Percentiles rank a stretch among this genome's conserved stretches.
Conservation (phyloP, 2,329 filamentous ascomycete genomes). For the Fusarium incarnatum region DNA sequence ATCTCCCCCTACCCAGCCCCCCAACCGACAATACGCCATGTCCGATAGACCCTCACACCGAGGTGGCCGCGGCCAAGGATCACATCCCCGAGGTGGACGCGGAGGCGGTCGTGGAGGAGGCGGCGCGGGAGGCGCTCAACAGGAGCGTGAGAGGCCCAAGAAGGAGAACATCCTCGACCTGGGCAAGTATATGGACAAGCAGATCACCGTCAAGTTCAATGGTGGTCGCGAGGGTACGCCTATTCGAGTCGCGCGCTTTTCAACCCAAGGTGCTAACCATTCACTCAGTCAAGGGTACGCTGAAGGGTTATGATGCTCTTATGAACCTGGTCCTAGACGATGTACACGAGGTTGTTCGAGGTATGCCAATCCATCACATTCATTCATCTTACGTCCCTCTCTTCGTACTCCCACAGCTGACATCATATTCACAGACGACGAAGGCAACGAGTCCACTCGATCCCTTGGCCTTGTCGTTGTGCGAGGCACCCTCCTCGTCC, state of each 20-base stretch:
- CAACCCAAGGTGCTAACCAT: conserved; percentile 16
- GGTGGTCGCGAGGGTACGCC: conserved; percentile 85
- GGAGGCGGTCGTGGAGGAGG: conserved; percentile 61
- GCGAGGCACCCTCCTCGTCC: conserved; percentile 89
- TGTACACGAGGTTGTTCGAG: conserved; percentile 88
- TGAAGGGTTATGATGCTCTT: conserved; percentile 96
- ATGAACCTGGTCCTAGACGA: conserved; percentile 99
- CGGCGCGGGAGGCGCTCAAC: conserved; percentile 56
- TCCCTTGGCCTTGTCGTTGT: conserved; percentile 89
- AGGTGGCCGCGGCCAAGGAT: conserved; percentile 58
- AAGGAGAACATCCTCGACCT: conserved; percentile 99
- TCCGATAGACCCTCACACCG: conserved; percentile 63
- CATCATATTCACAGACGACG: conserved; percentile 75
- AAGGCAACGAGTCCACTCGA: conserved; percentile 86
- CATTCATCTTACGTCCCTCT: not conserved
- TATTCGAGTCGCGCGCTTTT: not conserved
- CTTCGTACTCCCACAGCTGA: conserved; percentile 6
- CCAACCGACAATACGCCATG: conserved; percentile 53
- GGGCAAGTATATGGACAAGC: conserved; percentile 96
- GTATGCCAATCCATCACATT: conserved; percentile 60
- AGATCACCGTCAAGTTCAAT: conserved; percentile 95
- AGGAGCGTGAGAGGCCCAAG: conserved; percentile 81
- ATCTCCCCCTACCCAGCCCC: conserved; percentile 10
- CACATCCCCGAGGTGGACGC: conserved; percentile 57
- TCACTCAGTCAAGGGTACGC: conserved; percentile 78